phyloP scores from a whole-genome alignment of 495 filamentous ascomycete species.

The Hypoxylon cercidicola region DNA sequence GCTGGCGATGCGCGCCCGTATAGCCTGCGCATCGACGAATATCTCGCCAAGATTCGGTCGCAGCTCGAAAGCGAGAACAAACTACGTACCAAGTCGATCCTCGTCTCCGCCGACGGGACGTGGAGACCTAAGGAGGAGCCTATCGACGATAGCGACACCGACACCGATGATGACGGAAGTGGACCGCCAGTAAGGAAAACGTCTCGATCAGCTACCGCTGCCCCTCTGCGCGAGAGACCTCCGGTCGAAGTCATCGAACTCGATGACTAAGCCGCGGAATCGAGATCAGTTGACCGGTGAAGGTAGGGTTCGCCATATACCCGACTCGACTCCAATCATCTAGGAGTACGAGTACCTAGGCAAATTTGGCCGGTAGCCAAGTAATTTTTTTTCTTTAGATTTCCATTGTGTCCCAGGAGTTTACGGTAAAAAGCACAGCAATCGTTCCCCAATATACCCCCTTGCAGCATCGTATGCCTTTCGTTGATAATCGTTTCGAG shows the following conservation, averaged over 20 bases:
- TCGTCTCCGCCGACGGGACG: slow-evolving; percentile 65
- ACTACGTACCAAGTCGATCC: slow-evolving; percentile 65
- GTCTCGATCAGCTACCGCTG: background rate
- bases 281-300: no score
- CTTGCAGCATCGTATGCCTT: slow-evolving; percentile 4
- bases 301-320: no score
- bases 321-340: no score
- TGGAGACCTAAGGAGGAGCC: slow-evolving; percentile 61
- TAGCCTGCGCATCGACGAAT: slow-evolving; percentile 73
- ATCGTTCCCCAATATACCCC: slow-evolving; percentile 34
- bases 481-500: slow-evolving; percentile 3
- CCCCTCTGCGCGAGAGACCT: slow-evolving; percentile 7
- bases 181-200: background rate
- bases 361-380: no score
- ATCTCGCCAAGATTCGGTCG: slow-evolving; percentile 67
- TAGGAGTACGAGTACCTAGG: no score
- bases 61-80: slow-evolving; percentile 55
- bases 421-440: slow-evolving; percentile 7
- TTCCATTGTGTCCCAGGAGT: slow-evolving; percentile 7
- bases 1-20: slow-evolving; percentile 76
- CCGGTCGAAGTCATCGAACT: slow-evolving; percentile 42
- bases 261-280: slow-evolving; percentile 27
- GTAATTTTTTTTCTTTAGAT: slow-evolving; percentile 6
- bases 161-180: slow-evolving; percentile 32
- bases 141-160: slow-evolving; percentile 40